Percentiles rank a stretch among this genome's conserved stretches.
These are phyloP conservation scores for Angomonas desouzai DNA, from an alignment of 208 protist species.

Conservation along the genomic window DNA sequence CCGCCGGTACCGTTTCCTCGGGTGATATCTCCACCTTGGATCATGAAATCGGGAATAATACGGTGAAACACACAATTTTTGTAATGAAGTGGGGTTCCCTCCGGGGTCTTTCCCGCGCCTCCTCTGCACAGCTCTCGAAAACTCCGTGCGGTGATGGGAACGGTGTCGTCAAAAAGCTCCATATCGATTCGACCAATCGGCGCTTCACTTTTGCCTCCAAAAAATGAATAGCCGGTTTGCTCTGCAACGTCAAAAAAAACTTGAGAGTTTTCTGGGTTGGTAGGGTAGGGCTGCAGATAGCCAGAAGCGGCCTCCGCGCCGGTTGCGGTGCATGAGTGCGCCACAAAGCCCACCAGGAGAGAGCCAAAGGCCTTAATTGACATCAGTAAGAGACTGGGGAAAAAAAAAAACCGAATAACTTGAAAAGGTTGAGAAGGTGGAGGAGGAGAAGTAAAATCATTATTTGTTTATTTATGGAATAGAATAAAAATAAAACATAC, in stretches of 20 bases:
- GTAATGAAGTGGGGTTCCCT: slow-evolving; percentile 88
- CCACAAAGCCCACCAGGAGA: neutral
- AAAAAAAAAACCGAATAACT: no score
- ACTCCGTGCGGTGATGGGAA: slow-evolving; percentile 91
- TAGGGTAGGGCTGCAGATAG: slow-evolving; percentile 56
- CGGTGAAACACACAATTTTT: slow-evolving; percentile 93
- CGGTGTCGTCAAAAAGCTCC: slow-evolving; percentile 92
- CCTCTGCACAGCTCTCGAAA: slow-evolving; percentile 86
- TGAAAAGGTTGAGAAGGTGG: neutral
- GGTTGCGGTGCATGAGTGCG: slow-evolving; percentile 5
- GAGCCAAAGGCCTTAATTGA: neutral
- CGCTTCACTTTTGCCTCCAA: slow-evolving; percentile 23
- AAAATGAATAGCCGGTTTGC: slow-evolving; percentile 39
- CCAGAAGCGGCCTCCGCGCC: slow-evolving; percentile 22
- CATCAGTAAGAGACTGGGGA: no score
- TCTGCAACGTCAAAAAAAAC: slow-evolving; percentile 84
- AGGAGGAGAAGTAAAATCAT: no score
- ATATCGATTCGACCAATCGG: slow-evolving; percentile 90
- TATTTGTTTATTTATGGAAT: no score
- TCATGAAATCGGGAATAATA: slow-evolving; percentile 95
- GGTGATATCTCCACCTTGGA: slow-evolving; percentile 95
- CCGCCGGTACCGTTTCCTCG: slow-evolving; percentile 91
- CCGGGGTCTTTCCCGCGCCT: slow-evolving; percentile 33
- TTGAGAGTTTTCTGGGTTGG: slow-evolving; percentile 61
- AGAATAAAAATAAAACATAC: slow-evolving; percentile 3